Conservation (phyloP, 2,329 filamentous ascomycete species). For the Diaporthe amygdali region DNA sequence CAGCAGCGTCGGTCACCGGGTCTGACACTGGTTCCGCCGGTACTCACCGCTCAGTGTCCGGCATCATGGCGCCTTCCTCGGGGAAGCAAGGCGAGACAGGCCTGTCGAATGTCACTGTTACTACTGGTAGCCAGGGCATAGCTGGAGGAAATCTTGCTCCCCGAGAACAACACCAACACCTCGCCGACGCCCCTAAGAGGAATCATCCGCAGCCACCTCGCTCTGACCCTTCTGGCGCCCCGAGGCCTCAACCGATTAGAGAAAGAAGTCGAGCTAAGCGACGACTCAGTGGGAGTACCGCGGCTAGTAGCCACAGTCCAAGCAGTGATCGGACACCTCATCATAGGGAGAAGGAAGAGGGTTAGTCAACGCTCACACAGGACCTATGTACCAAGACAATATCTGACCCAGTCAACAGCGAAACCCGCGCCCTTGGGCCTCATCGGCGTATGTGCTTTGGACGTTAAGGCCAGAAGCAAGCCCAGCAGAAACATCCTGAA, state of each 20-base stretch:
- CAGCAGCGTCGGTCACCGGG: slow-evolving; percentile 57
- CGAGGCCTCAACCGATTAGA: slow-evolving; percentile 51
- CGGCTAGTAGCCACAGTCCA: slow-evolving; percentile 80
- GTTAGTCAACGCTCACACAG: slow-evolving; percentile 35
- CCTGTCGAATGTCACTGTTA: slow-evolving; percentile 58
- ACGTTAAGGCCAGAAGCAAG: slow-evolving; percentile 95
- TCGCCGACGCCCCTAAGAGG: slow-evolving; percentile 52
- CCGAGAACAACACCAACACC: slow-evolving; percentile 48
- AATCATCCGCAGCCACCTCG: slow-evolving; percentile 38
- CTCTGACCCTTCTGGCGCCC: slow-evolving; percentile 30
- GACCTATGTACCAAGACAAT: slow-evolving; percentile 6
- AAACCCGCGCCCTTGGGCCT: slow-evolving; percentile 67
- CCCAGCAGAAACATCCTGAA: slow-evolving; percentile 96
- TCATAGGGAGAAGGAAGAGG: slow-evolving; percentile 64
- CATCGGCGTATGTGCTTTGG: slow-evolving; percentile 94
- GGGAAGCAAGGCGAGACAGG: slow-evolving; percentile 57
- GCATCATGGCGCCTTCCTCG: slow-evolving; percentile 50
- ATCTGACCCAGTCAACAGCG: slow-evolving; percentile 40
- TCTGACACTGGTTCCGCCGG: slow-evolving; percentile 50
- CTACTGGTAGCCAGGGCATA: slow-evolving; percentile 52
- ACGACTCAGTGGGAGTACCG: slow-evolving; percentile 81
- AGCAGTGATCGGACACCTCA: slow-evolving; percentile 69
- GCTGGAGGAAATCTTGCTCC: slow-evolving; percentile 50
- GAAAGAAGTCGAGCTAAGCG: slow-evolving; percentile 71
- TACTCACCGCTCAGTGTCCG: slow-evolving; percentile 47